Base-by-base conservation (phyloP, 495 filamentous ascomycete genomes). In the Penicillium daleae region DNA sequence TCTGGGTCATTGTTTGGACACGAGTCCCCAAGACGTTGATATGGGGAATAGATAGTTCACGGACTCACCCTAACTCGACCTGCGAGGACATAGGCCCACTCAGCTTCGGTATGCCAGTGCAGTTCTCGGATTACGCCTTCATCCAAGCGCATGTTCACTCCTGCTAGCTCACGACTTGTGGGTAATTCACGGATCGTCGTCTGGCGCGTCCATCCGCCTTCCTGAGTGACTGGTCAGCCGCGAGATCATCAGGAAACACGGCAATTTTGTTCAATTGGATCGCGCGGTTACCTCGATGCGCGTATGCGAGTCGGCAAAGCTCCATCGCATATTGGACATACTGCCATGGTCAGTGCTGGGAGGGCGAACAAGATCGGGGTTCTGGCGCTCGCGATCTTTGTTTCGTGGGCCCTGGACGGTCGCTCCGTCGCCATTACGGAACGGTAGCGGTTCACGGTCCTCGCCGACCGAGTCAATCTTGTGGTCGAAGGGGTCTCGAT, bases 91-190 rank as follows among this genome's bases (percentile, higher is more conserved):
- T 59, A 59, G 29, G 57, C 57, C 57, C 57, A 90, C 64, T 90
- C 88, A 32, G 87, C 87, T 66, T 89, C 85, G 48, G 85, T 87
- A 74, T 91, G 88, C 88, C 88, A 91, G 66, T 91, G 88, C 17
- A 91, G 73, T 66, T 91, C 88, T 8, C 88, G 86, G 66, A 89
- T 89, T n/a, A 85, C 88, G 37, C 86, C 87, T 53, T 81, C 66
- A 40, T 86, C 86, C 0, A 90, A 82, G 17, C 87, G 84, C 87
- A 89, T 89, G 66, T 90, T 88, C 56, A 89, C 87, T 50, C 83
- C 83, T 7, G 87, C 87, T 29, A 90, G 77, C 57, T 89, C 84
- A 12, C 80, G 76, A 64, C 86, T 88, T 15, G 82, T 77, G 6
- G 79, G 78, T 1, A 89, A 71, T 67, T 89, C 87, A 19, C 83